Evolutionary conservation across 1,284 basidiomycete genomes (phyloP).

Genomic region (Phenoliferia sp.): DNA sequence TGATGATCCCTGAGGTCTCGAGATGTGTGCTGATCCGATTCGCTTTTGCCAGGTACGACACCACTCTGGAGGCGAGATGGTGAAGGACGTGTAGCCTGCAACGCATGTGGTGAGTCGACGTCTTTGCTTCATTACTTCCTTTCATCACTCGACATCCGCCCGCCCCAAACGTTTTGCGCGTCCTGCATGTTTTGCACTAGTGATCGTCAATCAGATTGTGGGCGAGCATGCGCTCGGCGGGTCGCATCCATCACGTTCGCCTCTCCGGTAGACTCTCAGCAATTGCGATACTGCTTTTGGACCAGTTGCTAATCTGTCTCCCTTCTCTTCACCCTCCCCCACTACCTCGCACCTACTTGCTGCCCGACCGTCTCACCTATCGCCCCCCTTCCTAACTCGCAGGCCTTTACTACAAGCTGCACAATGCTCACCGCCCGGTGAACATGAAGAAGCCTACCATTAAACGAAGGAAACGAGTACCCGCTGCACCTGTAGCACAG

Average conservation of each 20-base stretch:
- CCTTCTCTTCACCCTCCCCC: background rate
- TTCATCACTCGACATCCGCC: no score
- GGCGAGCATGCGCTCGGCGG: no score
- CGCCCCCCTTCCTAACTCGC: constrained; percentile 14
- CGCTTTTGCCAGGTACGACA: constrained; percentile 55
- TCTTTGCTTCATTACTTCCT: no score
- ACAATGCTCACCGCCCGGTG: constrained; percentile 92
- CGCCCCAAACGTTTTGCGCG: no score
- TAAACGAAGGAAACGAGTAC: constrained; percentile 93
- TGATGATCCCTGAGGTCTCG: no score
- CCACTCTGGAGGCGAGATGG: constrained; percentile 91
- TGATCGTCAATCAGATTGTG: no score
- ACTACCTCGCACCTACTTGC: background rate
- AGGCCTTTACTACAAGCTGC: constrained; percentile 97
- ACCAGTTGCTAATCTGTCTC: no score
- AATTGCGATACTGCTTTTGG: no score
- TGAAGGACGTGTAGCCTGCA: constrained; percentile 80
- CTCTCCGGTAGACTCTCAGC: no score
- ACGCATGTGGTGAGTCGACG: constrained; percentile 70
- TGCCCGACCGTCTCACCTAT: background rate
- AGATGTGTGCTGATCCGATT: background rate
- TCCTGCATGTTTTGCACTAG: no score
- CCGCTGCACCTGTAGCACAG: constrained; percentile 41
- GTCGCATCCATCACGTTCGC: no score
- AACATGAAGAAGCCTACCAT: constrained; percentile 99